Base-by-base conservation (phyloP, 306 rosid species). In the Cicer pinnatifidum region DNA sequence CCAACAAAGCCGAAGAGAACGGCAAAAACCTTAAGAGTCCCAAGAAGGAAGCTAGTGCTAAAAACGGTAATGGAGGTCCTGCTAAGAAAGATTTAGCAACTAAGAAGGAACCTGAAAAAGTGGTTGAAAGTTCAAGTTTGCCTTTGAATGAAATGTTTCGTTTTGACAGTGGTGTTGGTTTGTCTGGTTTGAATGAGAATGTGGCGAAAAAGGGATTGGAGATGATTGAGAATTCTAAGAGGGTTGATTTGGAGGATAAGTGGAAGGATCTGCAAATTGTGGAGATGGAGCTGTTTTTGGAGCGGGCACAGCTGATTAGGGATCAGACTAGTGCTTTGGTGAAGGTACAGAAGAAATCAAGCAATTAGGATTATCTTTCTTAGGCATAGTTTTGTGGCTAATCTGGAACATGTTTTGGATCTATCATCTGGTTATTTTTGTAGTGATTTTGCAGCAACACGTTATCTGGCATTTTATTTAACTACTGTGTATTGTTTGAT, bases 181-280 rank as follows among this genome's bases (percentile, higher is more conserved):
- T 73, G 41, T 64, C n/a, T 10, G 77, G 64, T 6, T 28, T 84
- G 69, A 72, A 71, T 9, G 86, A 84, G 66, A 71, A 56, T 47
- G 66, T 67, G 7, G 1, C 83, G 67, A 81, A 51, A 83, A 62
- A 19, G 40, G 93, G 92, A 2, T 11, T 81, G 45, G 81, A 82
- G 35, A 20, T 80, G 67, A 59, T 89, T 9, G 83, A 28, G 11
- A 81, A 53, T 53, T 71, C 88, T 0, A 81, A 86, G 80, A 81
- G 67, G 54, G 85, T 75, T 13, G 92, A 83, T 65, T 68, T 89
- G 44, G 89, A 82, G 72, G 79, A 19, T 3, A 75, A 54, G 80
- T 93, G 96, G 91, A 84, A 41, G 81, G 40, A 86, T 28, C 2
- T 87, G 13, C 83, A 75, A 11, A 6, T 52, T 67, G 85, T 87